Evolutionary conservation across 108 stramenopile genomes (phyloP), one percentile per base, ranked within the genome.

Genomic region (Nitzschia putrida): DNA sequence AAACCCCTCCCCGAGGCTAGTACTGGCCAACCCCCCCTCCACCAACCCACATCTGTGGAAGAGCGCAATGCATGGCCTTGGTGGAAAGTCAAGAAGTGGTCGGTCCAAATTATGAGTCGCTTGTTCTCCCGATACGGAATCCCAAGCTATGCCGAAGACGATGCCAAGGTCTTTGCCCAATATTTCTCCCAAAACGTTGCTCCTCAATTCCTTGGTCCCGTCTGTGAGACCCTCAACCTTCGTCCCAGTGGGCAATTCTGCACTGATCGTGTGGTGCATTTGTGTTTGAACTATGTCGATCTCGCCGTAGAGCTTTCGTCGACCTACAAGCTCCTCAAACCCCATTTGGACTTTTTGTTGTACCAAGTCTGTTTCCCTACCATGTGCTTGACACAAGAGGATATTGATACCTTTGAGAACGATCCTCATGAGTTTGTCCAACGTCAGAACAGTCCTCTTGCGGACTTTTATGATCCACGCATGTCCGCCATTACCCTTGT

Each of bases 71-170:
- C 82, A 14, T 97, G 94, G 95, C 95, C 96, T 0, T 96, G 95
- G 95, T 99, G 98, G 98, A 99, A 99, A 76, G 90, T 93, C 3
- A 99, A 99, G 79, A 99, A 99, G 83, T 98, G 97, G 97, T 79
- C 95, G 8, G 90, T 87, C 8, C 97, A 94, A 72, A 95, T 98
- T 55, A 93, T 95, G 88, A 86, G 88, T 39, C 83, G 97, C 2
- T 78, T 97, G 44, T 95, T 97, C 69, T 89, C 91, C 12, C 87
- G 98, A 4, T 98, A 98, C 74, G 98, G 97, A 21, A 94, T 97
- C 69, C 94, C 96, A 7, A 82, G 83, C 52, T 96, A 97, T 66
- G 94, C 94, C 9, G 90, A 90, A 64, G 90, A 90, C 22, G 85
- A 86, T 22, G 84, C 87, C 25, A 91, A 96, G 61, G 84, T 83